Evolutionary conservation across 257 asterid species (phyloP), one percentile per base, ranked within the genome.

Genomic region (Plantago elongata): DNA sequence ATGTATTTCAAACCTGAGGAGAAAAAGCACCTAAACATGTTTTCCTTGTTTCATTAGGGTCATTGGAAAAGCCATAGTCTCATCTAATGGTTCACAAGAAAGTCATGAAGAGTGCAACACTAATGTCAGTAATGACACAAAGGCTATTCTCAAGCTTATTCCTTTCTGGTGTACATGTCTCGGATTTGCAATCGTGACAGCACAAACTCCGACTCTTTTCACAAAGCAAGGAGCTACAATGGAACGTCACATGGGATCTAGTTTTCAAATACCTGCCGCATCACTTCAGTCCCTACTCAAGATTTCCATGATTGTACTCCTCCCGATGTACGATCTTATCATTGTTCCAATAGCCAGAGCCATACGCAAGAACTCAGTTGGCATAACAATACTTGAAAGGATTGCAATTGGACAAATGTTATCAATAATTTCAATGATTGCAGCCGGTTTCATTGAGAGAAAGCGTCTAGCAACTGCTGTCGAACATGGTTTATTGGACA

Each of bases 161-260:
- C 61, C 69, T 52, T 18, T 52, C 54, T 64, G 69, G 69, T 22
- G 14, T 11, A 54, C 69, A 9, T 64, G 69, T 54, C 45, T 64
- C 4, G 62, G 44, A 16, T 64, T 38, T 16, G 69, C 69, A 13
- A 43, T 52, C 13, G 45, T 64, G 12, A 45, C 8, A 42, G 38
- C 60, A 29, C 69, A 64, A 15, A 11, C 62, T 1, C 7, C 61
- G 12, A 64, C 69, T 12, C 54, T 64, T 18, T 64, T 64, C 69
- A 64, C 61, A 27, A 64, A 64, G 54, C 62, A 64, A 54, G 69
- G 68, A 63, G 68, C 45, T 27, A 63, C 68, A 51, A 30, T 63
- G 58, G 68, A 63, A 30, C 60, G 67, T 18, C 37, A 48, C n/a
- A 15, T 62, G 15, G 49, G 49, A 9, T 37, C 58, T 13, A 50